A percentile compares a stretch with the other conserved stretches of the same genome.
These are phyloP conservation scores for Scytalidium sp. DNA, from an alignment of 2,329 filamentous ascomycete species.

Conservation along the genomic window DNA sequence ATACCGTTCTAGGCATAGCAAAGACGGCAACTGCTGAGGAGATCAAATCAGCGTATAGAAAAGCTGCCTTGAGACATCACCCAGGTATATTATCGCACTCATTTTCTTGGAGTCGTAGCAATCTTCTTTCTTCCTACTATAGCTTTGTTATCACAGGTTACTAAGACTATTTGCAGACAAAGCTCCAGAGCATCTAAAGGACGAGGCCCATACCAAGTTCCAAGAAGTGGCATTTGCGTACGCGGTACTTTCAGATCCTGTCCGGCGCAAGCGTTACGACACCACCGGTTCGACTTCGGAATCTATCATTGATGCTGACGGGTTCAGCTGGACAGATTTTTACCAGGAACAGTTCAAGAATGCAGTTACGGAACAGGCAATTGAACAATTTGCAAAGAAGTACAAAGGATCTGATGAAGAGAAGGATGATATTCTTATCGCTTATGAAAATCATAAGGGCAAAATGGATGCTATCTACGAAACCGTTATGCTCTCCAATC, in stretches of 20 bases:
- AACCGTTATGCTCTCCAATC: slow-evolving; percentile 81
- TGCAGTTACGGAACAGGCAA: slow-evolving; percentile 69
- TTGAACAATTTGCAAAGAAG: slow-evolving; percentile 69
- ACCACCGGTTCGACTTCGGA: slow-evolving; percentile 86
- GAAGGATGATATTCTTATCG: slow-evolving; percentile 69
- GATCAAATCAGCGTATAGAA: slow-evolving; percentile 89
- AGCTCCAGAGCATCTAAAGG: slow-evolving; percentile 63
- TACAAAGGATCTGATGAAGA: slow-evolving; percentile 91
- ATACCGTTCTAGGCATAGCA: slow-evolving; percentile 72
- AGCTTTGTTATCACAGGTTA: slow-evolving; percentile 13
- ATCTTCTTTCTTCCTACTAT: background rate
- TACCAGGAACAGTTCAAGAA: slow-evolving; percentile 82
- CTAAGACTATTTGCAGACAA: slow-evolving; percentile 60
- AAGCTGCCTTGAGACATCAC: slow-evolving; percentile 83
- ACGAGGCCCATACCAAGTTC: slow-evolving; percentile 74
- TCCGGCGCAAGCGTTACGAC: slow-evolving; percentile 83
- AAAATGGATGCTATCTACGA: slow-evolving; percentile 77
- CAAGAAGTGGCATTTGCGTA: slow-evolving; percentile 93
- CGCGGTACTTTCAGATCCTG: slow-evolving; percentile 81
- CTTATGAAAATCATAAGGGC: slow-evolving; percentile 72
- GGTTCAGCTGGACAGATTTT: slow-evolving; percentile 87
- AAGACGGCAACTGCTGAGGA: slow-evolving; percentile 71
- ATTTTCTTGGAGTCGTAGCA: background rate
- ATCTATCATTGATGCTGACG: slow-evolving; percentile 70
- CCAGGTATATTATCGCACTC: slow-evolving; percentile 55